Evolutionary conservation across 805 yeast genomes (phyloP).

Genomic region (Myxozyma kluyveri): DNA sequence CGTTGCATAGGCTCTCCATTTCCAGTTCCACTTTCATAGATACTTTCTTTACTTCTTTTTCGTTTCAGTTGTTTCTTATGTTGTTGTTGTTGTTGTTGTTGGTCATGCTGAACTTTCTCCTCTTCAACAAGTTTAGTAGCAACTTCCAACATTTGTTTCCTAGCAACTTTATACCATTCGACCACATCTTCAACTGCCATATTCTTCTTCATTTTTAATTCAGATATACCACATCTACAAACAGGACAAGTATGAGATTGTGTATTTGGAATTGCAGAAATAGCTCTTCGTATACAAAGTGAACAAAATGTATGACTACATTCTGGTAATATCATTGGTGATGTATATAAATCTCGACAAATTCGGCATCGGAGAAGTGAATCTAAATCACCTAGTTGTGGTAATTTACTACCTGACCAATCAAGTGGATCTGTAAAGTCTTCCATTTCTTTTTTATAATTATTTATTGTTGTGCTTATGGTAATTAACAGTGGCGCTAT

Average conservation of each 20-base stretch:
- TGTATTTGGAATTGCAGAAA: slow-evolving; percentile 42
- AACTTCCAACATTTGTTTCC: slow-evolving; percentile 3
- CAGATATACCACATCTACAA: slow-evolving; percentile 68
- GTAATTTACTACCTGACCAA: slow-evolving; percentile 56
- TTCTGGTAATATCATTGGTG: slow-evolving; percentile 79
- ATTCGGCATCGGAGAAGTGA: slow-evolving; percentile 76
- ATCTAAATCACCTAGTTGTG: slow-evolving; percentile 61
- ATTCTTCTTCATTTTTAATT: slow-evolving; percentile 65
- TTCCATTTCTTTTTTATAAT: too few species aligned
- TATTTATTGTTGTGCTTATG: neutral
- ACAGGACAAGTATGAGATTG: slow-evolving; percentile 66
- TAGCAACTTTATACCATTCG: slow-evolving; percentile 45
- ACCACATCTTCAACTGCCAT: slow-evolving; percentile 70
- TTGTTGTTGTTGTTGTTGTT: neutral
- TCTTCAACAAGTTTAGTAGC: slow-evolving; percentile 4
- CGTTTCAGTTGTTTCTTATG: neutral
- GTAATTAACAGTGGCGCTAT: neutral
- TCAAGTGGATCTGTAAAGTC: slow-evolving; percentile 64
- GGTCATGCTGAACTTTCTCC: neutral
- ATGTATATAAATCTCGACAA: slow-evolving; percentile 75
- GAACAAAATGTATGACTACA: slow-evolving; percentile 93
- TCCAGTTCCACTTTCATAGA: too few species aligned
- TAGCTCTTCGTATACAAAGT: slow-evolving; percentile 70
- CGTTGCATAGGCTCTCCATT: too few species aligned
- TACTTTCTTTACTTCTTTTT: neutral